A percentile compares a stretch with the other conserved stretches of the same genome.
Evolutionary conservation across 352 stramenopile genomes (phyloP).

Genomic region (Pelagophyceae sp.): DNA sequence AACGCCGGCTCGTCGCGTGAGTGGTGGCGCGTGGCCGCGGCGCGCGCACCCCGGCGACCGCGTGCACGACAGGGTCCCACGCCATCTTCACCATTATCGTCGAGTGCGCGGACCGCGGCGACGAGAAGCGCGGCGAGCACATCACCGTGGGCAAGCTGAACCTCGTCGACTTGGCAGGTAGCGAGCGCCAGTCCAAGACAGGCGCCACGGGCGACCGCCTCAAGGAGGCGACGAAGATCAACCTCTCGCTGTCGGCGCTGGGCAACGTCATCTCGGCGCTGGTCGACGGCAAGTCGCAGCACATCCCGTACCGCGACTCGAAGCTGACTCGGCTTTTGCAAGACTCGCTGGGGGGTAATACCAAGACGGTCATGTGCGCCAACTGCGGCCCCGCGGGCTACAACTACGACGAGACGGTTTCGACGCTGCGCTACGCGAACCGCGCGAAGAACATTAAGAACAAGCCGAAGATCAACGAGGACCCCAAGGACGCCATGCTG

Average conservation of each 20-base stretch:
- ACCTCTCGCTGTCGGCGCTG: constrained; percentile 76
- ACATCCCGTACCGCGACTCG: constrained; percentile 89
- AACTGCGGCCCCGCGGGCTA: constrained; percentile 92
- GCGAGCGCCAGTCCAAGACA: constrained; percentile 84
- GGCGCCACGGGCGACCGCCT: constrained; percentile 83
- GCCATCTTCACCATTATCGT: constrained; percentile 92
- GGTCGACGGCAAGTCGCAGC: constrained; percentile 71
- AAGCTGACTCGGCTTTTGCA: constrained; percentile 88
- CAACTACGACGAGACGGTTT: constrained; percentile 97
- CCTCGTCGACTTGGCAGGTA: constrained; percentile 80
- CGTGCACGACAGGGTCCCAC: too few species aligned
- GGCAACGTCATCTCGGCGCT: constrained; percentile 76
- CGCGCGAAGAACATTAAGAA: constrained; percentile 99
- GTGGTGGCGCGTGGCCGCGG: too few species aligned
- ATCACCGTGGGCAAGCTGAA: constrained; percentile 88
- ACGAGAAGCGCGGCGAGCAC: constrained; percentile 60
- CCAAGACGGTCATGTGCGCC: constrained; percentile 93
- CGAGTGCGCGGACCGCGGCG: constrained; percentile 67
- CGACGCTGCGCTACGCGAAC: constrained; percentile 95
- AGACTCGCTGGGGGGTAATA: constrained; percentile 88
- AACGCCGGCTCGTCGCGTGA: constrained; percentile 83
- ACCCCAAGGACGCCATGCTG: constrained; percentile 95
- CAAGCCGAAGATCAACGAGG: constrained; percentile 94
- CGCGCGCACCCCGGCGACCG: too few species aligned
- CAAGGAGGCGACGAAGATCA: constrained; percentile 88